Conservation (phyloP, 164 flowering plant genomes). For the Chloranthus sessilifolius region DNA sequence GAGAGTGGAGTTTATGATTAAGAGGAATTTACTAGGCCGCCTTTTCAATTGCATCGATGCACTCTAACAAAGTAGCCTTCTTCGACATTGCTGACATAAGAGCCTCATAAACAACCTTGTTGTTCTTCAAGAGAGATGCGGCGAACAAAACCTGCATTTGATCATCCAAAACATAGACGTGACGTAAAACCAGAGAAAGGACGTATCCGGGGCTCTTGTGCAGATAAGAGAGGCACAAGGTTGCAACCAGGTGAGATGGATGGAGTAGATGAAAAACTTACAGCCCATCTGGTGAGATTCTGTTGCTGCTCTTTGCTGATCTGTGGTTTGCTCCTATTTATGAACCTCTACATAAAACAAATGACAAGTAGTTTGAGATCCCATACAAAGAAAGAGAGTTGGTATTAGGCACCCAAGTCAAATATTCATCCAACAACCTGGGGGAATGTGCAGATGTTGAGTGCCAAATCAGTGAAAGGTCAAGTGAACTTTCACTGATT, state of each 20-base stretch:
- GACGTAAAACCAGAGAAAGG: neutral
- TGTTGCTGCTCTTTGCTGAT: constrained; percentile 89
- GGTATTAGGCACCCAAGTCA: neutral
- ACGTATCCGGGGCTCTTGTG: too few relatives aligned
- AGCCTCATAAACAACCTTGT: constrained; percentile 60
- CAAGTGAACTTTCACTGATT: too few relatives aligned
- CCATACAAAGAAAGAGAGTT: neutral
- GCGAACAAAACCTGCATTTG: constrained; percentile 72
- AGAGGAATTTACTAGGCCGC: constrained; percentile 32
- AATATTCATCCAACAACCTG: neutral
- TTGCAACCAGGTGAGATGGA: neutral
- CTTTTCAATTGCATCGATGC: constrained; percentile 79
- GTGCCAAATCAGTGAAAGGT: neutral
- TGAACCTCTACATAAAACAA: constrained; percentile 52
- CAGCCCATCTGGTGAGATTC: constrained; percentile 98
- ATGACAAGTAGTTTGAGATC: too few relatives aligned
- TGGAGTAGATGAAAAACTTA: constrained; percentile 33
- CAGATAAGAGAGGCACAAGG: neutral
- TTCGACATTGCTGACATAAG: constrained; percentile 68
- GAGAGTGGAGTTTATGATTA: too few relatives aligned
- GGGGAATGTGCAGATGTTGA: neutral
- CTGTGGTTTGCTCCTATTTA: constrained; percentile 79
- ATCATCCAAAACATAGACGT: neutral
- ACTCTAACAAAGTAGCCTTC: constrained; percentile 68
- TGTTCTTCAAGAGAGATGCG: constrained; percentile 73